Conservation (phyloP, 352 stramenopile genomes). For the Phytophthora litchii region DNA sequence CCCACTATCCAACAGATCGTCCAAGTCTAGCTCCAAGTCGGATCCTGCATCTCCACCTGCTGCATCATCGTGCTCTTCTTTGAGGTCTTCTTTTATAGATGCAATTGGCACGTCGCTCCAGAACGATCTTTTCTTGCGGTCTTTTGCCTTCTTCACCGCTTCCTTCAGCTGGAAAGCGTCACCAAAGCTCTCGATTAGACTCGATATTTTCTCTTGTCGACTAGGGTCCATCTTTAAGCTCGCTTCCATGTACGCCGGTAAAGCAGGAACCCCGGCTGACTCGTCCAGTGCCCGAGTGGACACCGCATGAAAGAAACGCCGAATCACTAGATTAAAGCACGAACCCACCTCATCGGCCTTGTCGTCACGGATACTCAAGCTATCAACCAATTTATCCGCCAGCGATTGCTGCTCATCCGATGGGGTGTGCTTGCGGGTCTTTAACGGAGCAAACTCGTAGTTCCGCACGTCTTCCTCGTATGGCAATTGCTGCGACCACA, state of each 20-base stretch:
- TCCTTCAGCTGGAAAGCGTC: constrained; percentile 81
- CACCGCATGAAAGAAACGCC: constrained; percentile 75
- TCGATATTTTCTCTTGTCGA: constrained; percentile 51
- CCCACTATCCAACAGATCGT: constrained; percentile 71
- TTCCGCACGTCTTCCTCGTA: constrained; percentile 81
- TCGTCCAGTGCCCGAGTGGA: constrained; percentile 62
- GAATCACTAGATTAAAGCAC: constrained; percentile 79
- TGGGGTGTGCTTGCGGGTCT: constrained; percentile 53
- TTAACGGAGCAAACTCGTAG: constrained; percentile 81
- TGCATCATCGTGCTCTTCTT: constrained; percentile 43
- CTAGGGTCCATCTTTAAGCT: constrained; percentile 66
- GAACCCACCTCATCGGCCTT: constrained; percentile 57
- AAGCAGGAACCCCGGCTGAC: constrained; percentile 45
- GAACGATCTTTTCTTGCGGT: constrained; percentile 78
- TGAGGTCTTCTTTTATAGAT: constrained; percentile 44
- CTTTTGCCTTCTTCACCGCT: constrained; percentile 65
- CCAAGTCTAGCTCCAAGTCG: constrained; percentile 70
- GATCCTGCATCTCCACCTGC: constrained; percentile 41
- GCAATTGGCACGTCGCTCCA: constrained; percentile 70
- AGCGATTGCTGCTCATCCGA: constrained; percentile 62
- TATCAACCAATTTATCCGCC: constrained; percentile 76
- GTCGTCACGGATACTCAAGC: constrained; percentile 69
- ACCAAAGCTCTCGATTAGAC: constrained; percentile 70
- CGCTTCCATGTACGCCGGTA: constrained; percentile 65
- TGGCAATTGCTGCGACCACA: constrained; percentile 79